Conservation (phyloP, 208 protist genomes). For the Kentomonas sorsogonicus region DNA sequence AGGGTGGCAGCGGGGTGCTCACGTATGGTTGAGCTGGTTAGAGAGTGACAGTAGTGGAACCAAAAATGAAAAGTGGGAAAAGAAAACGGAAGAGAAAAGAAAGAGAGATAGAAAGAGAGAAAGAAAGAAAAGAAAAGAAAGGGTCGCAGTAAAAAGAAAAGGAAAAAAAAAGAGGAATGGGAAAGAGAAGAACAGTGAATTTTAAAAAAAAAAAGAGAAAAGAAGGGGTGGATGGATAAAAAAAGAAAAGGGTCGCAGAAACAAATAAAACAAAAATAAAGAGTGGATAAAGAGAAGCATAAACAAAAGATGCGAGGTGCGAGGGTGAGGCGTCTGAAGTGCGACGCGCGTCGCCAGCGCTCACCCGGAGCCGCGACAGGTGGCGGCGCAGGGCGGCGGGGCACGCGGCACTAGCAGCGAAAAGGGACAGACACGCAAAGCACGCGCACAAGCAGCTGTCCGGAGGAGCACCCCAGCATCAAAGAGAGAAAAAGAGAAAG, state of each 20-base stretch:
- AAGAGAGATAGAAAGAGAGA: slow-evolving; percentile 13
- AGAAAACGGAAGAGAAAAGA: not conserved
- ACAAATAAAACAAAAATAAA: not conserved
- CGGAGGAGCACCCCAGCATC: slow-evolving; percentile 2
- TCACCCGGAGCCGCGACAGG: too few species aligned
- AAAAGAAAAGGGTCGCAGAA: not conserved
- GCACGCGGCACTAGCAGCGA: too few species aligned
- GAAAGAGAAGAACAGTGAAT: slow-evolving; percentile 9
- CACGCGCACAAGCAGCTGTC: not conserved
- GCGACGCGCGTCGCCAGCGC: too few species aligned
- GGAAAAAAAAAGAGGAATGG: slow-evolving; percentile 11
- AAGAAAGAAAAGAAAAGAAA: slow-evolving; percentile 11
- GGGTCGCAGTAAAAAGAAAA: not conserved
- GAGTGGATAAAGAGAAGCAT: not conserved
- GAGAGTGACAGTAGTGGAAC: too few species aligned
- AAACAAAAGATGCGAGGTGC: not conserved
- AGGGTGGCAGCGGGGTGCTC: too few species aligned
- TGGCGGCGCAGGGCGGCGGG: too few species aligned
- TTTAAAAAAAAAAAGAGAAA: not conserved
- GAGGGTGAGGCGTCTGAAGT: too few species aligned
- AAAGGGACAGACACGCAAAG: too few species aligned
- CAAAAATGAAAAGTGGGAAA: too few species aligned
- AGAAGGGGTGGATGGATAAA: not conserved
- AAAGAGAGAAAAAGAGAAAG: slow-evolving; percentile 8
- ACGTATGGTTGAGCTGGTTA: too few species aligned